phyloP scores from a whole-genome alignment of 2,329 filamentous ascomycete genomes.

The Ophiostoma ulmi region DNA sequence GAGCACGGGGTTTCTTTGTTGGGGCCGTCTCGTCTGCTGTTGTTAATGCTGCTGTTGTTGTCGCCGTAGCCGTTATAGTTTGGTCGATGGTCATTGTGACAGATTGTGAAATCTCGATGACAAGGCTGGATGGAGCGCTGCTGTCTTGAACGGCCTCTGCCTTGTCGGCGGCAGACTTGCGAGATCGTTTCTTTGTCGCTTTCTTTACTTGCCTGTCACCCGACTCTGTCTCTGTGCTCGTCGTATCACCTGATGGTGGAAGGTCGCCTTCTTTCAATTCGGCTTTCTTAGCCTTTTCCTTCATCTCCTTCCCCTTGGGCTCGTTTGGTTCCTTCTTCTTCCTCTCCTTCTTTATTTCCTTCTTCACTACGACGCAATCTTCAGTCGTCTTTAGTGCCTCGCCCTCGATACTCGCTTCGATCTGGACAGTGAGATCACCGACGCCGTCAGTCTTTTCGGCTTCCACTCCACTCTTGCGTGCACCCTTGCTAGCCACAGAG shows the following conservation, averaged over 20 bases:
- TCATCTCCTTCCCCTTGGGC: neutral
- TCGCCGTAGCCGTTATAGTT: neutral
- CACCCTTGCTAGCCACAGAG: neutral
- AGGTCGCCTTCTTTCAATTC: neutral
- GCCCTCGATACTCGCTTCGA: neutral
- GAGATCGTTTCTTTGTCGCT: neutral
- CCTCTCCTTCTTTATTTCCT: neutral
- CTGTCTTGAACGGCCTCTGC: slow-evolving; percentile 11
- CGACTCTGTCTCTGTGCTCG: neutral
- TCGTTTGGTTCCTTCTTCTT: neutral
- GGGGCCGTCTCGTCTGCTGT: neutral
- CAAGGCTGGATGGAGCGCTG: neutral
- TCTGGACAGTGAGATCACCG: neutral
- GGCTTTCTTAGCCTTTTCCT: neutral
- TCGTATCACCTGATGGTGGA: neutral
- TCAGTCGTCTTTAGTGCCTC: neutral
- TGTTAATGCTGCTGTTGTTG: neutral
- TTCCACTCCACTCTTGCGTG: slow-evolving; percentile 20
- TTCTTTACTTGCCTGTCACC: neutral
- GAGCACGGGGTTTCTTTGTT: neutral
- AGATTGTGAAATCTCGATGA: neutral
- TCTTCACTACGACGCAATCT: neutral
- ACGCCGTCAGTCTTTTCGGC: neutral
- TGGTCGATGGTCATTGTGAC: neutral
- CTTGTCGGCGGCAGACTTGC: neutral